phyloP scores from a whole-genome alignment of 108 stramenopile genomes.

The Cyclotella kingstonii region DNA sequence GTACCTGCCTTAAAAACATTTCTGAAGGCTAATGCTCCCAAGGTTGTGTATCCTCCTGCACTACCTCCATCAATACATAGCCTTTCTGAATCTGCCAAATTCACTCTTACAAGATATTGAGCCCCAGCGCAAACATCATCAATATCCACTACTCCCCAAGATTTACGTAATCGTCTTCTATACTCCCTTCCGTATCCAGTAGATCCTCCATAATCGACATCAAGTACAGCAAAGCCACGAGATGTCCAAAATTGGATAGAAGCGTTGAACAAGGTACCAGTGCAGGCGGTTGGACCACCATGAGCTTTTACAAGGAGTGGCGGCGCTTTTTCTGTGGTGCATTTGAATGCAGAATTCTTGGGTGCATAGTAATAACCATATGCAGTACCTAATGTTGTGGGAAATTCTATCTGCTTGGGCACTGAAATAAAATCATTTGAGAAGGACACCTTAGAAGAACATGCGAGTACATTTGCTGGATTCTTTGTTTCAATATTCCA shows the following conservation, averaged over 20 bases:
- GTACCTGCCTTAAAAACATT: constrained; percentile 76
- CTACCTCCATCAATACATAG: constrained; percentile 84
- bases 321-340: constrained; percentile 46
- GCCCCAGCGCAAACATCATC: constrained; percentile 80
- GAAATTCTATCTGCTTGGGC: constrained; percentile 63
- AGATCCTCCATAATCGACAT: constrained; percentile 83
- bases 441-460: constrained; percentile 49
- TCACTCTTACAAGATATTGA: constrained; percentile 55
- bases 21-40: constrained; percentile 70
- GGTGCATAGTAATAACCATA: constrained; percentile 76
- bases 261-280: constrained; percentile 63
- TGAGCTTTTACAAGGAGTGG: constrained; percentile 83
- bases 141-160: constrained; percentile 80
- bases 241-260: constrained; percentile 81
- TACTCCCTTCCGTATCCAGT: constrained; percentile 82
- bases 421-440: constrained; percentile 49
- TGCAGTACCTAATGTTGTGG: constrained; percentile 54
- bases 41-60: constrained; percentile 83
- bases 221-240: constrained; percentile 81
- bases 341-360: constrained; percentile 44
- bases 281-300: constrained; percentile 77
- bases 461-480: constrained; percentile 40
- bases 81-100: constrained; percentile 56
- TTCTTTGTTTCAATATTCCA: constrained; percentile 47
- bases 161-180: constrained; percentile 53